Evolutionary conservation across 2,329 filamentous ascomycete species (phyloP), one percentile per base, ranked within the genome.

Genomic region (Neonectria hederae): DNA sequence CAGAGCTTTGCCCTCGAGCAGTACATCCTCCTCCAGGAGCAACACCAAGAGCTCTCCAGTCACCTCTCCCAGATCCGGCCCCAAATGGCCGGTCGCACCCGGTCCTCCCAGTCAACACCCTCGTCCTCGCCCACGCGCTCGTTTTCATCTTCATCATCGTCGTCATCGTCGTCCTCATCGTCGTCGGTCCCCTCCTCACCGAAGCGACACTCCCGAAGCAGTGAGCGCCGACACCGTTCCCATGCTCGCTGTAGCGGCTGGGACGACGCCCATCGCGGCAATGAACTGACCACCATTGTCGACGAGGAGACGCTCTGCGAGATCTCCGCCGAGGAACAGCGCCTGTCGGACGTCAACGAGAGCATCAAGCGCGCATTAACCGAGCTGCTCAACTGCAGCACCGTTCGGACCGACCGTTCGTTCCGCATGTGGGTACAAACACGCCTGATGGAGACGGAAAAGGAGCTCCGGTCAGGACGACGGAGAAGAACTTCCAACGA

Each of bases 301-400:
- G 83, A 86, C 70, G 83, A 84, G 71, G 78, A 82, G 57, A 81
- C 82, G 7, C 73, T 84, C 22, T 78, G 78, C 65, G 83, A 84
- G 70, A 82, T 87, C 67, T 84, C 82, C 0, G 78, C 78, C 19
- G 84, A 86, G 72, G 84, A 87, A 73, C 81, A 83, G 67, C 84
- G 82, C 65, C 80, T 88, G 11, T 86, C 80, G 54, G 81, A 84
- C 65, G 83, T 88, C 76, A 87, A 87, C 76, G 86, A 88, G 76
- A 83, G 84, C 69, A 86, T 89, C 78, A 89, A 89, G 78, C 82
- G 86, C 32, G 84, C 86, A 2, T 74, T 89, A 69, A 89, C 86
- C 6, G 86, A 88, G 74, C 82, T 89, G 14, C 82, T 89, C 70
- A 89, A 89, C 77, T 88, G 85, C 76, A 83, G 86, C 24, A 78